Base-by-base conservation (phyloP, 306 rosid genomes). In the Neltuma alba region DNA sequence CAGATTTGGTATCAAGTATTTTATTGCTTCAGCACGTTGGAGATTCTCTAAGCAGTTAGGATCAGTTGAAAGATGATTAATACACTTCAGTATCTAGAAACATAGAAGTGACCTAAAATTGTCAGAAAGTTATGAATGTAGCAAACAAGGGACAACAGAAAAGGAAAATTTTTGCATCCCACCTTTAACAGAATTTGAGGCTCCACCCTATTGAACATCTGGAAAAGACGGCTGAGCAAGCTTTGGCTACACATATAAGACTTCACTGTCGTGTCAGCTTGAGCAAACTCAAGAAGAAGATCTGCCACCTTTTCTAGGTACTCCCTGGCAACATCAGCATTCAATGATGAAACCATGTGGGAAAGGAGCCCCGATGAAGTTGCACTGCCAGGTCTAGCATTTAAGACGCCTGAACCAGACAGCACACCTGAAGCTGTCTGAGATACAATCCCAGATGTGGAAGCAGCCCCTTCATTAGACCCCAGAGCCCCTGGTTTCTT, bases 41-140 rank as follows among this genome's bases (percentile, higher is more conserved):
- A 96, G 99, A 86, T 90, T 93, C 84, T 96, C 99, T 81, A 96
- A 86, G 94, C 99, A 96, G 88, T 96, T 91, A 75, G 99, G 99
- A 93, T 96, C 99, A 65, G 98, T 96, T 76, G 98, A 96, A 76
- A 96, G 85, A 86, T 96, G 87, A 87, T 96, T 93, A 80, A 93
- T 85, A 74, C 98, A 96, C 89, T 87, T 96, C 86, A 96, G 79
- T 84, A 96, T 89, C 99, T 96, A 83, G 75, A 77, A 75, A 72
- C 40, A 83, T 37, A 67, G 21, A 78, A 87, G 47, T 38, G 68
- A 13, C 20, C 78, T 65, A 74, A 54, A 73, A 47, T 11, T 79
- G 80, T 82, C 61, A 83, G 81, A 68, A 68, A 71, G 65, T 52
- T 27, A 30, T 38, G 4, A 11, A 36, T 58, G 34, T 21, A 64